These are phyloP conservation scores for Sordariomycetes sp. DNA, from an alignment of 2,329 filamentous ascomycete genomes.

Conservation along the genomic window DNA sequence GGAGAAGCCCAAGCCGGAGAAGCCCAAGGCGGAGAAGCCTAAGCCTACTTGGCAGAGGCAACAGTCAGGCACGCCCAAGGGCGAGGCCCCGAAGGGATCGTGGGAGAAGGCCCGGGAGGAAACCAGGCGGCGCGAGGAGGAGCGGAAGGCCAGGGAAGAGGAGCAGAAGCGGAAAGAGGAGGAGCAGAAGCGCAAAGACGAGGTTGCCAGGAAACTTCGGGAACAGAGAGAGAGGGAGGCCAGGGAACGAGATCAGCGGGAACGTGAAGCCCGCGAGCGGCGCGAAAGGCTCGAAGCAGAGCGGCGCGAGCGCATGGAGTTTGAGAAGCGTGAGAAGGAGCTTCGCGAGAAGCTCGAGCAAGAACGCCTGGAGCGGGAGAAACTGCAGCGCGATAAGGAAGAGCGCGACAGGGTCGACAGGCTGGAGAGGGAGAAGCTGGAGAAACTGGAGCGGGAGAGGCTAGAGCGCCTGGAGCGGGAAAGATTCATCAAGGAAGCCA, in stretches of 20 bases:
- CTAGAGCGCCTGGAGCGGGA: conserved; percentile 24
- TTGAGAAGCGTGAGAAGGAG: conserved; percentile 14
- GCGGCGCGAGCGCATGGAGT: conserved; percentile 7
- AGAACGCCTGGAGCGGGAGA: conserved; percentile 15
- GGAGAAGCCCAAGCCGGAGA: conserved; percentile 10
- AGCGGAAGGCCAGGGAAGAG: conserved; percentile 46
- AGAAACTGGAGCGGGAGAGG: conserved; percentile 14
- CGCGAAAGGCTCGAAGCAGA: conserved; percentile 8
- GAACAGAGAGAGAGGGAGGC: conserved; percentile 44
- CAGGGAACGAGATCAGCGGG: conserved; percentile 28
- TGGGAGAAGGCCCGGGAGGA: conserved; percentile 63
- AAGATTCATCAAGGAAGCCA: conserved; percentile 27
- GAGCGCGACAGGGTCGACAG: conserved; percentile 2
- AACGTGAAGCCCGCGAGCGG: conserved; percentile 7
- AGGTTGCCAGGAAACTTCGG: conserved; percentile 35
- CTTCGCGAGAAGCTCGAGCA: conserved; percentile 21
- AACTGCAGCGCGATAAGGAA: conserved; percentile 13
- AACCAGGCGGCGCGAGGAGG: conserved; percentile 47
- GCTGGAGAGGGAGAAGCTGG: conserved; percentile 12
- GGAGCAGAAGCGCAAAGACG: conserved; percentile 45
- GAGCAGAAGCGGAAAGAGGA: conserved; percentile 47
- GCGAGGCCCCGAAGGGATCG: conserved; percentile 14
- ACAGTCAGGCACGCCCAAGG: conserved; percentile 7
- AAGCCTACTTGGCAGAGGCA: conserved; percentile 24
- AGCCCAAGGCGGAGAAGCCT: conserved; percentile 16